These are phyloP conservation scores for Dendryphion nanum DNA, from an alignment of 2,329 filamentous ascomycete species.

Conservation along the genomic window DNA sequence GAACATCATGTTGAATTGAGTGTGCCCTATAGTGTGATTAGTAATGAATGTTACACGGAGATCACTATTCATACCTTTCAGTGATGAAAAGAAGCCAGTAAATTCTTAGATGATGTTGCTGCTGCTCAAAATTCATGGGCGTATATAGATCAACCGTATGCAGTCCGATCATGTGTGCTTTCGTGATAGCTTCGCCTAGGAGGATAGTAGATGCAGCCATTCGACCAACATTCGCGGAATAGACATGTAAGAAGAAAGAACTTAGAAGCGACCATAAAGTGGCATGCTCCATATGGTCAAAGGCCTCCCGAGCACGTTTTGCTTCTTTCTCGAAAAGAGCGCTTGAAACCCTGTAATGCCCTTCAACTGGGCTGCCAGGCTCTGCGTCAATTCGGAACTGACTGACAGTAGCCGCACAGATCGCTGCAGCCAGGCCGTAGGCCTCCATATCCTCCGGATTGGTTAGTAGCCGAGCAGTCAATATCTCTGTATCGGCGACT, in stretches of 20 bases:
- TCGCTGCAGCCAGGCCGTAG: conserved; percentile 30
- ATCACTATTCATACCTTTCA: conserved; percentile 14
- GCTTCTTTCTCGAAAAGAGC: conserved; percentile 29
- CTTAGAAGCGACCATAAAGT: conserved; percentile 28
- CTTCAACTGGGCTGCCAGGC: conserved; percentile 29
- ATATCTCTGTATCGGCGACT: conserved; percentile 30
- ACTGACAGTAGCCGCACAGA: conserved; percentile 35
- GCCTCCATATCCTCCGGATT: conserved; percentile 31
- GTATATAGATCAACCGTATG: conserved; percentile 27
- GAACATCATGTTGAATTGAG: conserved; percentile 36
- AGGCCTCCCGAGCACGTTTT: conserved; percentile 23
- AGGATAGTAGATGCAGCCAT: conserved; percentile 33
- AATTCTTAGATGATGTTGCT: conserved; percentile 29
- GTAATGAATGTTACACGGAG: neutral
- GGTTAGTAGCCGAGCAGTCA: conserved; percentile 32
- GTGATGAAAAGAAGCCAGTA: conserved; percentile 39
- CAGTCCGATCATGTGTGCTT: conserved; percentile 33
- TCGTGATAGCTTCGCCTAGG: conserved; percentile 33
- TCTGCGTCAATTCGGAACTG: conserved; percentile 35
- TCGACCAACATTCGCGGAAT: conserved; percentile 34
- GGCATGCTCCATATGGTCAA: conserved; percentile 31
- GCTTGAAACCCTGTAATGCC: conserved; percentile 31
- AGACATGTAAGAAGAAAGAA: conserved; percentile 36
- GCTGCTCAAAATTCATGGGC: conserved; percentile 20
- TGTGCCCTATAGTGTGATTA: conserved; percentile 20